A percentile compares a stretch with the other conserved stretches of the same genome.
phyloP scores from a whole-genome alignment of 805 yeast genomes.

The Kurtzmaniella cleridarum region DNA sequence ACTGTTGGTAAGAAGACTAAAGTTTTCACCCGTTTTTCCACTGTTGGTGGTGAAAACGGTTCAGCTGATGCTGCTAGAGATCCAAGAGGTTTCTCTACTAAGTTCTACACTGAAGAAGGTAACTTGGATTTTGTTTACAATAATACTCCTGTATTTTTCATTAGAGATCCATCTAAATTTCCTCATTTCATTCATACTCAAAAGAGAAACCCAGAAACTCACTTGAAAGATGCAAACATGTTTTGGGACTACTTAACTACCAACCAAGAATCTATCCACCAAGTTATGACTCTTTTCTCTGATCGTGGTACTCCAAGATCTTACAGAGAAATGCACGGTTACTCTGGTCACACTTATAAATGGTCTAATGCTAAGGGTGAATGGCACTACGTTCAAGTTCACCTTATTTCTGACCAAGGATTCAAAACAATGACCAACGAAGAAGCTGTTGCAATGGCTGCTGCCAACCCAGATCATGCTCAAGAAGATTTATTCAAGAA shows the following conservation, averaged over 20 bases:
- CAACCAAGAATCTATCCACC: constrained; percentile 73
- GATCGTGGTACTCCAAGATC: constrained; percentile 81
- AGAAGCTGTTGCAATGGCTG: constrained; percentile 63
- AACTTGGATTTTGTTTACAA: constrained; percentile 80
- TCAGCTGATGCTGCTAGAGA: constrained; percentile 82
- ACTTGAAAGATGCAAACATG: constrained; percentile 73
- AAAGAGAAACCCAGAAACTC: constrained; percentile 79
- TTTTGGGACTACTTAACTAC: constrained; percentile 78
- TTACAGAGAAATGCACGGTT: constrained; percentile 76
- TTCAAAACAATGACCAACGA: constrained; percentile 48
- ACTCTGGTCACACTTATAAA: constrained; percentile 80
- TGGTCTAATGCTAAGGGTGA: constrained; percentile 73
- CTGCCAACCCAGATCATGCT: constrained; percentile 77
- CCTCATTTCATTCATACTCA: constrained; percentile 88
- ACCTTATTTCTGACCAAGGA: constrained; percentile 64
- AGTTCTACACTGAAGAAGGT: constrained; percentile 80
- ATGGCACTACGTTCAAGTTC: constrained; percentile 76
- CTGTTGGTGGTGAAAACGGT: constrained; percentile 83
- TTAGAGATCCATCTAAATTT: constrained; percentile 81
- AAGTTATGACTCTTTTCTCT: constrained; percentile 65
- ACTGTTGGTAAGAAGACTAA: constrained; percentile 76
- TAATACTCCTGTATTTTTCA: constrained; percentile 81
- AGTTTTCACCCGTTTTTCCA: constrained; percentile 71
- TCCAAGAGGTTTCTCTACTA: constrained; percentile 80
- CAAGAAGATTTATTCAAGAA: constrained; percentile 75